These are phyloP conservation scores for Coniferiporia weirii DNA, from an alignment of 1,284 basidiomycete species.

Conservation along the genomic window DNA sequence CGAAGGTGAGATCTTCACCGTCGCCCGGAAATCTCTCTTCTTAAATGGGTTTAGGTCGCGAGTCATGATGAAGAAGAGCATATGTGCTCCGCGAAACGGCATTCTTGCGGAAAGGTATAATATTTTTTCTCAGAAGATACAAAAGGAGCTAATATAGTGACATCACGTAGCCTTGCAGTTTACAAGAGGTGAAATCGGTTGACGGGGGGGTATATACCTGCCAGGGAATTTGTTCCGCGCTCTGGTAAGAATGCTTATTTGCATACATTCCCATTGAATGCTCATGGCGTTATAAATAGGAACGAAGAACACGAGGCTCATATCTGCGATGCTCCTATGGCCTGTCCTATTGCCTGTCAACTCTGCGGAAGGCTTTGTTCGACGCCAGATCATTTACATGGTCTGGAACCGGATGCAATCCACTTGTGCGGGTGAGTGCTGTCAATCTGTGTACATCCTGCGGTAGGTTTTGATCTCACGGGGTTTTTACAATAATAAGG, in stretches of 20 bases:
- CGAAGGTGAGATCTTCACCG: constrained; percentile 34
- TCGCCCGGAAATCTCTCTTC: not conserved
- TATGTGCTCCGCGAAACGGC: constrained; percentile 45
- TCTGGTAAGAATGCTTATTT: constrained; percentile 34
- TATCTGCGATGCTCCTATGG: constrained; percentile 39
- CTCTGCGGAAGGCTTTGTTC: constrained; percentile 51
- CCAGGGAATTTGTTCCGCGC: constrained; percentile 35
- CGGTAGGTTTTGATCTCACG: too few relatives aligned
- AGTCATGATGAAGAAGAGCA: constrained; percentile 44
- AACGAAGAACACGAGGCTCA: constrained; percentile 42
- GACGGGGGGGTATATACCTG: constrained; percentile 38
- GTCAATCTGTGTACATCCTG: not conserved
- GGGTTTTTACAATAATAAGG: constrained; percentile 23
- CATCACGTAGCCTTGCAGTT: constrained; percentile 39
- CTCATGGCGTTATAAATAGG: constrained; percentile 27
- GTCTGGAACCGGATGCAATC: constrained; percentile 32
- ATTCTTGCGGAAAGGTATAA: constrained; percentile 50
- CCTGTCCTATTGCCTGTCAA: constrained; percentile 47
- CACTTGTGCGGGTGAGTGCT: constrained; percentile 55
- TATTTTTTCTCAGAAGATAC: not conserved
- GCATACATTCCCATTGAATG: not conserved
- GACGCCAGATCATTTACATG: constrained; percentile 48
- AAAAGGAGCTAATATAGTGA: not conserved
- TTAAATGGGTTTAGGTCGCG: constrained; percentile 32
- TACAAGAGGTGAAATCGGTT: constrained; percentile 30